phyloP scores from a whole-genome alignment of 805 yeast genomes.

The Dipodascus albidus region DNA sequence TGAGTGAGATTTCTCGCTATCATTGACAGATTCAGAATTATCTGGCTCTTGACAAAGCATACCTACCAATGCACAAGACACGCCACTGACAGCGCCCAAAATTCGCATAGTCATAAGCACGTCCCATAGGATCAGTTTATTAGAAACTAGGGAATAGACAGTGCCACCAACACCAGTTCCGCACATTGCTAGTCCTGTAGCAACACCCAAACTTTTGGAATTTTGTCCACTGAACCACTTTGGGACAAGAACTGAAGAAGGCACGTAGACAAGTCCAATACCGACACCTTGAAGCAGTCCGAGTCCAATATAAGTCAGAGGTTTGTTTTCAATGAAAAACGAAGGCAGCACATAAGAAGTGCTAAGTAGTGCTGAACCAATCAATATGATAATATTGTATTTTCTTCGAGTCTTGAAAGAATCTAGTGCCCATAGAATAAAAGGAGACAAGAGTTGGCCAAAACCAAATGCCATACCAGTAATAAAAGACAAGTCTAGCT shows the following conservation, averaged over 20 bases:
- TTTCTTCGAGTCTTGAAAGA: neutral
- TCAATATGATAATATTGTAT: neutral
- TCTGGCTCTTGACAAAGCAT: neutral
- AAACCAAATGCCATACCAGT: neutral
- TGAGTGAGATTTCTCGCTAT: neutral
- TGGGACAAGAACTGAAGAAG: neutral
- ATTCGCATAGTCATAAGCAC: neutral
- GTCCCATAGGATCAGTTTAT: neutral
- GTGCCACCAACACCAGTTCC: neutral
- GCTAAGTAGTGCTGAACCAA: neutral
- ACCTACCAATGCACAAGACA: neutral
- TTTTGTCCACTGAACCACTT: neutral
- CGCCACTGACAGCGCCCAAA: neutral
- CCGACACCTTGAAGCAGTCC: neutral
- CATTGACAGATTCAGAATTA: neutral
- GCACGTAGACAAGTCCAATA: neutral
- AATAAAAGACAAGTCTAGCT: neutral
- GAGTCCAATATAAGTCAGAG: neutral
- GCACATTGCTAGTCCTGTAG: neutral
- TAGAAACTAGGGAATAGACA: neutral
- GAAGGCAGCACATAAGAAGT: neutral
- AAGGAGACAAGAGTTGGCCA: neutral
- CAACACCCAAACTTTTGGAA: neutral
- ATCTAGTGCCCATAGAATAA: neutral
- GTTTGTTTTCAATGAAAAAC: neutral